Evolutionary conservation across 192 early-diverging fungal genomes (phyloP), one percentile per base, ranked within the genome.

Genomic region (Linnemannia zychae): DNA sequence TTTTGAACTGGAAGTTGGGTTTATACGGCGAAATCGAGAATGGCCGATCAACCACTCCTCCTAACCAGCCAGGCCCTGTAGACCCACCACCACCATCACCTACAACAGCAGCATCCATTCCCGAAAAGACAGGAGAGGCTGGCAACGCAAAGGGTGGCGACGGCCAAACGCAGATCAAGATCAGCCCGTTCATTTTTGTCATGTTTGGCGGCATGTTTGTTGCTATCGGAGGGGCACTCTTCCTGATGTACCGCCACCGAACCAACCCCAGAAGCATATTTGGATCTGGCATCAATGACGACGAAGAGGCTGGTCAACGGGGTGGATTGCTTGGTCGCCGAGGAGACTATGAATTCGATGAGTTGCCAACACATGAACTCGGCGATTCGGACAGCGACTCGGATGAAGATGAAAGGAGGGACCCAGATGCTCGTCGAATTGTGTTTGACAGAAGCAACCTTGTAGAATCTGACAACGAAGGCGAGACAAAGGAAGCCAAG

Each of bases 1-100:
- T 95, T 48, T 75, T 89, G n/a, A 78, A 91, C 20, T 96, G 95
- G 94, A 91, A 91, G 47, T 78, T 95, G 69, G 63, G 77, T 17
- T 74, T 85, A 24, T 78, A 85, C 52, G 83, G 83, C 4, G 83
- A 79, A 49, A 76, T 85, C 20, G 83, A 67, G 18, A 63, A 40
- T 66, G 83, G 77, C 33, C 67, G 71, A 18, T 46, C 33, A 36
- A 1, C 53, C 36, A 68, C 71, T 5, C 48, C 68, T 16, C 74
- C 57, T 53, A 18, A 22, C 11, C 9, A 7, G 6, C 78, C 78
- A 40, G 12, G 22, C 3, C 73, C 73, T 9, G n/a, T n/a, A n/a
- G n/a, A n/a, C n/a, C n/a, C n/a, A n/a, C 40, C 44, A 7, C 72
- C 79, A 70, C 67, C 73, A 28, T 5, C 46, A 20, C 83, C 83